Evolutionary conservation across 2,329 filamentous ascomycete genomes (phyloP), one percentile per base, ranked within the genome.

Genomic region (Cercospora brassicicola): DNA sequence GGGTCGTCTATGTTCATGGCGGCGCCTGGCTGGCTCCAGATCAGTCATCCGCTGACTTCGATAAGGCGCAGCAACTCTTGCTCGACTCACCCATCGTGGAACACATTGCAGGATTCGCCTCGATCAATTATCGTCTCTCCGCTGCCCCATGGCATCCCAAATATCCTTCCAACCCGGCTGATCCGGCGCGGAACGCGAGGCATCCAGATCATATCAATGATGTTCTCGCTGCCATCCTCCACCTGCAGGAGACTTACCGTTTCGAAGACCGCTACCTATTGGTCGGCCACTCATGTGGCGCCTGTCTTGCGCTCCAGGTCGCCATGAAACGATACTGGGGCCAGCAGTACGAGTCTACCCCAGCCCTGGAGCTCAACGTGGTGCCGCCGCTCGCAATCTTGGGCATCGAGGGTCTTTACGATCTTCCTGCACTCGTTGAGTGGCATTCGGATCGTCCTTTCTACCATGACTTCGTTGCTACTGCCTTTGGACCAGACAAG

Each of bases 341-440:
- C 31, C 28, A 69, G n/a, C 73, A 74, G 55, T 74, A 73, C 60
- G 75, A 74, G 51, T 71, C 74, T 2, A 75, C 75, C 0, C 59
- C 66, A 11, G 74, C 72, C 15, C 66, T 74, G 31, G 71, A 72
- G 45, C 57, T 73, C 31, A 75, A 75, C 26, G 73, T 76, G n/a
- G 67, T 73, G 9, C 72, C 72, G 5, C 88, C 88, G 0, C 74
- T 79, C 2, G 86, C 84, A 3, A 78, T 91, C n/a, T 76, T 91
- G 4, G 85, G 88, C 36, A 78, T 91, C 20, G 86, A 86, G 65
- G 90, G 90, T 0, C 87, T 93, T 23, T 92, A 91, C 77, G 86
- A 90, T 74, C 78, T 93, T 9, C 82, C 82, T 7, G 83, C 83
- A 0, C 78, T 92, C 20, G 77, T 85, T 1, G 57, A 67, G 8